Evolutionary conservation across 139 green algal species (phyloP).

Genomic region (Coccomyxa sp.): DNA sequence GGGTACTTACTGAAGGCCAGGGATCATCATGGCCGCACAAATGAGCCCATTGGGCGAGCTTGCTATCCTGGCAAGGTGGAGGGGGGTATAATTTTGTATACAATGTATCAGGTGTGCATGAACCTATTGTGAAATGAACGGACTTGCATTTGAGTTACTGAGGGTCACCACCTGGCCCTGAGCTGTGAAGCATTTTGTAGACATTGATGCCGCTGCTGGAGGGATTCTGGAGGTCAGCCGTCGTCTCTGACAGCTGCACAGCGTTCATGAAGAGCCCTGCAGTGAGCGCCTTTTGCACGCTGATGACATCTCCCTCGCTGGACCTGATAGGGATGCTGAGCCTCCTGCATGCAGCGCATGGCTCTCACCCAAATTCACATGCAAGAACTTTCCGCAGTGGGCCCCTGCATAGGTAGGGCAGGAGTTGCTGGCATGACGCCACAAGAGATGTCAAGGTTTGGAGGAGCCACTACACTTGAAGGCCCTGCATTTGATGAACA

Average conservation of each 20-base stretch:
- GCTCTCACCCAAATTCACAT: no score
- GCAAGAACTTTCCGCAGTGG: no score
- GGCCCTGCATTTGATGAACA: no score
- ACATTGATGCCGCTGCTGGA: slow-evolving; percentile 37
- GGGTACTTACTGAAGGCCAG: no score
- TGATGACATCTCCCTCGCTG: slow-evolving; percentile 39
- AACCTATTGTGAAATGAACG: no score
- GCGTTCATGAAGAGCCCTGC: slow-evolving; percentile 68
- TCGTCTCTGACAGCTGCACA: slow-evolving; percentile 19
- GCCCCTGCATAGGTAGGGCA: no score
- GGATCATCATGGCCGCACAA: no score
- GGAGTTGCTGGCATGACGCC: no score
- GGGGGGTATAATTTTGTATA: not conserved
- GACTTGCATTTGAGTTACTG: no score
- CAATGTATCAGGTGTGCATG: no score
- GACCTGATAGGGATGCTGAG: slow-evolving; percentile 43
- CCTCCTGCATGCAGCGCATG: slow-evolving; percentile 36
- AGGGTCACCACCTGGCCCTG: slow-evolving; percentile 12
- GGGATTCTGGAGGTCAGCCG: slow-evolving; percentile 43
- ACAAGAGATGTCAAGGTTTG: no score
- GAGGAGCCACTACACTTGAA: no score
- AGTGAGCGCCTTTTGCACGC: slow-evolving; percentile 29
- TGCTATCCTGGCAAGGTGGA: not conserved
- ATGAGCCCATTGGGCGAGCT: not conserved
- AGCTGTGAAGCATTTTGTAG: slow-evolving; percentile 55